Base-by-base conservation (phyloP, 2,329 filamentous ascomycete genomes). In the Pyrenophora seminiperda region DNA sequence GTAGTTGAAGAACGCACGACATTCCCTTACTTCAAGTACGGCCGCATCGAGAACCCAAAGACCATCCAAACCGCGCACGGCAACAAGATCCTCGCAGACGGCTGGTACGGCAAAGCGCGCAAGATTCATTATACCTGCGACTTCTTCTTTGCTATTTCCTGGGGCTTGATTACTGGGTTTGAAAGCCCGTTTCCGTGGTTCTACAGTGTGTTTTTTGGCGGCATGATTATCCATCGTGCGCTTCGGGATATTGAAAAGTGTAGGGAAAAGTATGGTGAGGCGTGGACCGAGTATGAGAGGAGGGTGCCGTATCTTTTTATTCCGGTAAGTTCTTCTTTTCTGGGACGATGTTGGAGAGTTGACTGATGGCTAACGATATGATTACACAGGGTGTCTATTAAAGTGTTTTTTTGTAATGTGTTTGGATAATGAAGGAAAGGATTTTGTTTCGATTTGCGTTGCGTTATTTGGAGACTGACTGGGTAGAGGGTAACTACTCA, bases 11-110 rank as follows among this genome's bases (percentile, higher is more conserved):
- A 84, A 71, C 88, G 91, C 64, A 89, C 87, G 63, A 87, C 90
- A 2, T 96, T 96, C 78, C 91, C 92, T 4, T 89, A 93, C 73
- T 82, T 96, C n/a, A 91, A 90, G 6, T 97, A 90, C 87, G 89
- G 89, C 73, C 87, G 86, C 4, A 74, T 96, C 53, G 76, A 90
- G 62, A 92, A 96, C 75, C 91, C 91, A 37, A 86, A 88, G 72
- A 86, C 82, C 33, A 92, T 96, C 71, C 80, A 80, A 51, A 89
- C 88, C 7, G 80, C 84, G 33, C 83, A 85, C 50, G 89, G 88
- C 48, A 89, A 91, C 65, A 86, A 85, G 54, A 86, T 96, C 51
- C 79, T 96, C 38, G 85, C 87, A 32, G 90, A 95, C 66, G 91
- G 91, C 30, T 96, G 91, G 68, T 72, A 91, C 59, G 87, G 86